Evolutionary conservation across 345 rosid genomes (phyloP), one percentile per base, ranked within the genome.

Genomic region (Schrenkiella parvula): DNA sequence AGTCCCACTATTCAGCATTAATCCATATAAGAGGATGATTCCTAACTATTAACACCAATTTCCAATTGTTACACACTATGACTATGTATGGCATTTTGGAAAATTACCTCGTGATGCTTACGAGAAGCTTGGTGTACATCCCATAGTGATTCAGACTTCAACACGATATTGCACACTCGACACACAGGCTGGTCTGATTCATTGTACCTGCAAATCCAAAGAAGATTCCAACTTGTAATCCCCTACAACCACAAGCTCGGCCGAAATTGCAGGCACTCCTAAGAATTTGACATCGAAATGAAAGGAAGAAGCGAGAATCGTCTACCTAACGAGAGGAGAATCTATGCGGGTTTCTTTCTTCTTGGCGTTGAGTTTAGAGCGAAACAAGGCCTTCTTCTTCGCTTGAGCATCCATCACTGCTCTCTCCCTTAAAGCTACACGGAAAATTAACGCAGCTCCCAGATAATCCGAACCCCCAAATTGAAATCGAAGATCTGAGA

Each of bases 61-160:
- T 14, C 15, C 15, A 13, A 39, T 35, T 32, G 6, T 32, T 9
- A 44, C 26, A 63, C 41, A 11, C 4, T 37, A 11, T 8, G 11
- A 11, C 4, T 37, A 11, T 8, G 11, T 52, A 22, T 66, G 17
- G 46, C 65, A 32, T 3, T 54, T 14, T 34, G 32, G 44, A n/a
- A n/a, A 38, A 5, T 31, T 67, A 85, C 98, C 97, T 91, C 88
- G 38, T 63, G 89, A 79, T 91, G 99, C 74, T 95, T 95, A 61
- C 93, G 92, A 65, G 98, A 95, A 84, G 89, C 96, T 83, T 95
- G 98, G 80, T 95, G 99, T 1, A 92, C 97, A 81, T 88, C 93
- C 98, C 98, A 95, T 1, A 69, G 74, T 59, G 95, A 84, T 25
- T 87, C 93, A 29, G 95, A 88, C 74, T 91, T 95, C 84, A 95